These are phyloP conservation scores for Chiua sp. DNA, from an alignment of 1,284 basidiomycete genomes.

Conservation along the genomic window DNA sequence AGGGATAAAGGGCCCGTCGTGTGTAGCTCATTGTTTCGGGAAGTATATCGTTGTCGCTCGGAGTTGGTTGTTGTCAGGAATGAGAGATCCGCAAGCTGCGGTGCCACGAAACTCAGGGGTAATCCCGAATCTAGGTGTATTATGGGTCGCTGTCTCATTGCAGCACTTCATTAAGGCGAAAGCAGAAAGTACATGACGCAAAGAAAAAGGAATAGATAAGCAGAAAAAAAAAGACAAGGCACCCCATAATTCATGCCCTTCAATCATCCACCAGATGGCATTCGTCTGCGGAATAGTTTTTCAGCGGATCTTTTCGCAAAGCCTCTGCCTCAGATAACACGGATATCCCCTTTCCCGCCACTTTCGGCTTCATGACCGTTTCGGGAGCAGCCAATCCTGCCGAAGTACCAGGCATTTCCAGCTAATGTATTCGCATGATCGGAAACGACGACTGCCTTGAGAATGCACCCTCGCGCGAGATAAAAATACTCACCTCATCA, in stretches of 20 bases:
- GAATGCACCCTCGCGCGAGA: conserved; percentile 3
- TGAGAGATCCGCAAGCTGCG: conserved; percentile 14
- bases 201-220: conserved; percentile 10
- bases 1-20: conserved; percentile 60
- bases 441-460: conserved; percentile 6
- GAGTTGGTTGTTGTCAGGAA: background rate
- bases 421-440: conserved; percentile 21
- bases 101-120: conserved; percentile 22
- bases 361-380: conserved; percentile 67
- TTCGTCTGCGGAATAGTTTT: conserved; percentile 61
- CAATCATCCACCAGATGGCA: conserved; percentile 24
- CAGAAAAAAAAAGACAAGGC: conserved; percentile 12
- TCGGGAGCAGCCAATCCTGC: conserved; percentile 39
- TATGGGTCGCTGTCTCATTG: too few species aligned
- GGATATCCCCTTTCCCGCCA: conserved; percentile 44
- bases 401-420: conserved; percentile 36
- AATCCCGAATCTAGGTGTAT: conserved; percentile 15
- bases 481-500: conserved; percentile 57
- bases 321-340: conserved; percentile 72
- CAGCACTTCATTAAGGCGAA: conserved; percentile 5
- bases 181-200: background rate
- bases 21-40: conserved; percentile 28
- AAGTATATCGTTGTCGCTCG: background rate
- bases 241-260: conserved; percentile 11
- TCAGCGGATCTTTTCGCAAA: conserved; percentile 75